These are phyloP conservation scores for Prinsepia uniflora DNA, from an alignment of 306 rosid genomes.

Conservation along the genomic window DNA sequence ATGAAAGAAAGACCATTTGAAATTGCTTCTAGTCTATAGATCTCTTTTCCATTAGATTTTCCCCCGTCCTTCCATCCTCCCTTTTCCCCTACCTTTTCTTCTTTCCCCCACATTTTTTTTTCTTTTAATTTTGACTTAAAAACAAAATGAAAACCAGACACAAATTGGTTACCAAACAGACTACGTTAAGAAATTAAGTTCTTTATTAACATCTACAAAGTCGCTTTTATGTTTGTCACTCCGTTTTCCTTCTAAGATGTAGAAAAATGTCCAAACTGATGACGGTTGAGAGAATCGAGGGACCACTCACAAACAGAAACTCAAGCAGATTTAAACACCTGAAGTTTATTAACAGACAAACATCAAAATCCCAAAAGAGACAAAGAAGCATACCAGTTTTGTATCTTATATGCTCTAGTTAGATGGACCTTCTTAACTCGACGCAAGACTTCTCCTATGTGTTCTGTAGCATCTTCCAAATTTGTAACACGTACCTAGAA, in stretches of 20 bases:
- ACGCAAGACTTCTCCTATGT: constrained; percentile 88
- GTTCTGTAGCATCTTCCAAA: constrained; percentile 88
- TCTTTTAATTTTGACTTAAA: no score
- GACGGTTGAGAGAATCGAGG: background rate
- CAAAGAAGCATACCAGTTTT: constrained; percentile 50
- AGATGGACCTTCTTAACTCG: constrained; percentile 88
- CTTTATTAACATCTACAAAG: background rate
- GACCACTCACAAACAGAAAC: background rate
- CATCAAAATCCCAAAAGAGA: constrained; percentile 16
- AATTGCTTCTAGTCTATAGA: no score
- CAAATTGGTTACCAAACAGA: no score
- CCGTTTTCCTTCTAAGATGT: background rate
- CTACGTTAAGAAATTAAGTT: background rate
- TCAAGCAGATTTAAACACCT: background rate
- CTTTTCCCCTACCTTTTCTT: no score
- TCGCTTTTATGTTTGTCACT: background rate
- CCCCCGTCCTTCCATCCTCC: no score
- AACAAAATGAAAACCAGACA: no score
- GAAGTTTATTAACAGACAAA: background rate
- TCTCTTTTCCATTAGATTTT: no score
- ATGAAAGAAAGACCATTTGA: no score
- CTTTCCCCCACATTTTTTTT: no score
- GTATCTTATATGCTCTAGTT: constrained; percentile 82
- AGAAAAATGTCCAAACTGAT: background rate
- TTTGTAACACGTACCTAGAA: constrained; percentile 91